Percentiles rank a stretch among this genome's conserved stretches.
These are phyloP conservation scores for Nannochloris sp. DNA, from an alignment of 139 green algal species.

Conservation along the genomic window DNA sequence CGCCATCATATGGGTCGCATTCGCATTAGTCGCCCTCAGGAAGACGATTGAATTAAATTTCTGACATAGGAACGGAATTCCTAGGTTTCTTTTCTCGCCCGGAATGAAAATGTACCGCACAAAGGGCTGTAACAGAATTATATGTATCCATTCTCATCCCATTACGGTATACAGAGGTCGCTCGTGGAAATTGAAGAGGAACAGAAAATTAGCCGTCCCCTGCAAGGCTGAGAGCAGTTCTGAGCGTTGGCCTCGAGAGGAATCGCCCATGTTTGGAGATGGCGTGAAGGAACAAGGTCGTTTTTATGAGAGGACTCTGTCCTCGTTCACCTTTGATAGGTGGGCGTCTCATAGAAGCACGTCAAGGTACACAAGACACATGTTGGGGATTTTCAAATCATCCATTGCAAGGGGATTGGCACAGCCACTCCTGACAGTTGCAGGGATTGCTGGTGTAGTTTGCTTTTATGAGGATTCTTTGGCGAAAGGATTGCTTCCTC, in stretches of 20 bases:
- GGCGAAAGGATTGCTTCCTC: slow-evolving; percentile 1
- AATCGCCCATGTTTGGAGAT: background rate
- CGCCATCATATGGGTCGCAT: too few species aligned
- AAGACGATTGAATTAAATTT: too few species aligned
- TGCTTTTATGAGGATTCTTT: slow-evolving; percentile 7
- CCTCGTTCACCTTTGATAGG: slow-evolving; percentile 21
- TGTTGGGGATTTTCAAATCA: slow-evolving; percentile 26
- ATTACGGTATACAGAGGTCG: too few species aligned
- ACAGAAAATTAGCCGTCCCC: too few species aligned
- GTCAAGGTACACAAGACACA: slow-evolving; percentile 22
- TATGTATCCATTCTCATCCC: too few species aligned
- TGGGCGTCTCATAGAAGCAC: slow-evolving; percentile 25
- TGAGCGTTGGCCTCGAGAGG: background rate
- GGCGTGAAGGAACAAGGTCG: background rate
- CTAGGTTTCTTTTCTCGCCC: too few species aligned
- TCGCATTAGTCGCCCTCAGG: too few species aligned
- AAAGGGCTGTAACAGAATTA: too few species aligned
- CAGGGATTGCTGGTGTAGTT: slow-evolving; percentile 14
- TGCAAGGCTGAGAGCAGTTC: too few species aligned
- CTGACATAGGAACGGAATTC: too few species aligned
- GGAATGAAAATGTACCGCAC: too few species aligned
- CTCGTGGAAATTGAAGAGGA: too few species aligned
- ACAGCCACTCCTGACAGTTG: slow-evolving; percentile 15
- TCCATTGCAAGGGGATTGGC: slow-evolving; percentile 18
- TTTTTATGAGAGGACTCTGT: background rate